Evolutionary conservation across 768 basidiomycete species (phyloP).

Genomic region (Amanita muscaria): DNA sequence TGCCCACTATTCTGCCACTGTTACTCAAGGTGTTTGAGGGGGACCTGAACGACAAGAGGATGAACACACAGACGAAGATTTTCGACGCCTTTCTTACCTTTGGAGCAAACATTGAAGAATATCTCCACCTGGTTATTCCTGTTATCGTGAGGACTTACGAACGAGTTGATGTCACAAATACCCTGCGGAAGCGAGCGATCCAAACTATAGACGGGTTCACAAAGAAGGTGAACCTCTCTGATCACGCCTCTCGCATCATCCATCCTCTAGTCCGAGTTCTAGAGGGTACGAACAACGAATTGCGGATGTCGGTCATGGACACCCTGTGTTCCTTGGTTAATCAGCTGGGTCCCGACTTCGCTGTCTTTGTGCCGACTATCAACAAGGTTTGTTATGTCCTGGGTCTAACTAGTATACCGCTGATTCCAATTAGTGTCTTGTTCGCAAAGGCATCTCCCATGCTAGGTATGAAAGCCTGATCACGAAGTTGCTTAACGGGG

Average conservation of each 20-base stretch:
- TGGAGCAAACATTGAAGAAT: slow-evolving; percentile 95
- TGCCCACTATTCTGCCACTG: slow-evolving; percentile 83
- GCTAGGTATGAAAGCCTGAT: slow-evolving; percentile 83
- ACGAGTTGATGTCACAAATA: slow-evolving; percentile 59
- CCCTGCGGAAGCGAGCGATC: slow-evolving; percentile 81
- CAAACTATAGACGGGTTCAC: slow-evolving; percentile 88
- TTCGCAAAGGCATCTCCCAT: slow-evolving; percentile 71
- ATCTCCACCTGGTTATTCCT: slow-evolving; percentile 92
- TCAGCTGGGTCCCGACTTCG: slow-evolving; percentile 93
- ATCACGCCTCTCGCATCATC: slow-evolving; percentile 94
- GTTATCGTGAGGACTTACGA: slow-evolving; percentile 91
- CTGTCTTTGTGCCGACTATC: slow-evolving; percentile 95
- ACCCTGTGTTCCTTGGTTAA: slow-evolving; percentile 86
- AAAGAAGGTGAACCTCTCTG: slow-evolving; percentile 91
- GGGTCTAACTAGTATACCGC: not conserved
- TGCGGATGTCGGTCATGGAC: slow-evolving; percentile 84
- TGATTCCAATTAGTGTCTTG: slow-evolving; percentile 45
- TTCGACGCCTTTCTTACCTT: slow-evolving; percentile 94
- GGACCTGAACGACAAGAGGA: slow-evolving; percentile 74
- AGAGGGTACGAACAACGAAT: slow-evolving; percentile 62
- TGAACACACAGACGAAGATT: slow-evolving; percentile 77
- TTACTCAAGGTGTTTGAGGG: slow-evolving; percentile 88
- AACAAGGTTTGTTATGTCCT: slow-evolving; percentile 57
- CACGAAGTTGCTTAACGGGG: slow-evolving; percentile 82
- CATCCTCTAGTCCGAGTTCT: slow-evolving; percentile 90